Percentiles rank a stretch among this genome's conserved stretches.
Conservation (phyloP, 1,284 basidiomycete species). For the Ustilago loliicola region DNA sequence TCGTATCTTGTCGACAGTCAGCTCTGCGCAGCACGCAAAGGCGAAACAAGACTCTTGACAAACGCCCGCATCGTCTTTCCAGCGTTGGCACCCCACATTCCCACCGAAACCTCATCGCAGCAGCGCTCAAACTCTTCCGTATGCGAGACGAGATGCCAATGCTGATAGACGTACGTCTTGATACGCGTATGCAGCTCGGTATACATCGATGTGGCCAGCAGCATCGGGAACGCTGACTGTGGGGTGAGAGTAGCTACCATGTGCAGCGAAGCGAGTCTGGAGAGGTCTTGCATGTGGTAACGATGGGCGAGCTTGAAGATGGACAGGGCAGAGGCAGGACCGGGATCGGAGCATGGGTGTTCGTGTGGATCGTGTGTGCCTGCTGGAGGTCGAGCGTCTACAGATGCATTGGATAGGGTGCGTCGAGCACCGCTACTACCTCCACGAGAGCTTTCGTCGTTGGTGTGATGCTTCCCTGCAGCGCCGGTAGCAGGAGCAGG, state of each 20-base stretch:
- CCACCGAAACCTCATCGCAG: conserved; percentile 64
- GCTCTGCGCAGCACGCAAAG: conserved; percentile 20
- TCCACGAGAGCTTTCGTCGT: conserved; percentile 8
- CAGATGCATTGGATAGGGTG: conserved; percentile 15
- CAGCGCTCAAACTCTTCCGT: conserved; percentile 65
- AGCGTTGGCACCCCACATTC: conserved; percentile 60
- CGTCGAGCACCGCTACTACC: conserved; percentile 8
- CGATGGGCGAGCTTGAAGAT: conserved; percentile 86
- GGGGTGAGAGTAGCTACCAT: conserved; percentile 82
- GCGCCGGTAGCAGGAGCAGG: conserved; percentile 1
- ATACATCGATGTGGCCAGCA: conserved; percentile 74
- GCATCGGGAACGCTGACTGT: conserved; percentile 78
- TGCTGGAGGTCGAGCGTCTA: not conserved
- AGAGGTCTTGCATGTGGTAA: conserved; percentile 79
- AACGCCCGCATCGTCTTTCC: conserved; percentile 55
- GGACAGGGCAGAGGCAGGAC: conserved; percentile 75
- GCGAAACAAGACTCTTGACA: conserved; percentile 45
- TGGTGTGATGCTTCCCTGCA: conserved; percentile 18
- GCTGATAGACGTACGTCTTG: conserved; percentile 63
- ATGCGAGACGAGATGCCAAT: conserved; percentile 59
- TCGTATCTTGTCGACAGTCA: not conserved
- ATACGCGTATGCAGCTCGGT: conserved; percentile 59
- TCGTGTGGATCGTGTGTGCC: conserved; percentile 77
- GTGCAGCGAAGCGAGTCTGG: conserved; percentile 79
- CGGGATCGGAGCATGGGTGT: conserved; percentile 77